Base-by-base conservation (phyloP, 2,329 filamentous ascomycete species). In the Phialophora expanda region DNA sequence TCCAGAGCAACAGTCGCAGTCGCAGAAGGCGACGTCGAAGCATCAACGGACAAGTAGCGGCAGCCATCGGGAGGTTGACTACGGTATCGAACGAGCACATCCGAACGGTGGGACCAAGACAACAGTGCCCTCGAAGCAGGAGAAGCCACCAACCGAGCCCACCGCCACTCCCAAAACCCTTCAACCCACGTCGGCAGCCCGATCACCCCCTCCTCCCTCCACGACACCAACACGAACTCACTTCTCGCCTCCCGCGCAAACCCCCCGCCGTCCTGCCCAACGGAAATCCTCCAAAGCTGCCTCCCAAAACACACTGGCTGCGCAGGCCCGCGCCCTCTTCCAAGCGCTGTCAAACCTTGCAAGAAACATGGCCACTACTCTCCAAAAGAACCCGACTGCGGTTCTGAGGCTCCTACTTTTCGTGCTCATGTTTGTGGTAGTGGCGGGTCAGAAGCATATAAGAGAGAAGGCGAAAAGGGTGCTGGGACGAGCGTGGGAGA, bases 381-480 rank as follows among this genome's bases (percentile, higher is more conserved):
- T 88, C 70, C 82, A 82, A 3, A 80, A 80, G 9, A 86, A 85
- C 70, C 85, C 85, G 0, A 79, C 86, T 76, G 81, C 81, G 28
- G 75, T 87, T 68, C 76, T 87, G 38, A 81, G 86, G 65, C 87
- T 91, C 4, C 72, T 98, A 57, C 85, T 93, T 17, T 97, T 98
- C 75, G 77, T 97, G 26, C 79, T 93, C 44, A 91, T 91, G 2
- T 84, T 99, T 67, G 75, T 96, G 32, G 78, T 94, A 69, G 86
- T 95, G 69, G 82, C 97, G 66, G 90, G 91, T 65, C 85, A 91
- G 73, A 85, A 86, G 73, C 89, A 90, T 74, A 81, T 96, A 14
- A 86, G 93, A 48, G 88, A 96, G 71, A 86, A 90, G 70, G 78
- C 97, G 41, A 85, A 88, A 75, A 84, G 88, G 62, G 81, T 93